Evolutionary conservation across 164 flowering plant species (phyloP).

Genomic region (Stephania cephalantha): DNA sequence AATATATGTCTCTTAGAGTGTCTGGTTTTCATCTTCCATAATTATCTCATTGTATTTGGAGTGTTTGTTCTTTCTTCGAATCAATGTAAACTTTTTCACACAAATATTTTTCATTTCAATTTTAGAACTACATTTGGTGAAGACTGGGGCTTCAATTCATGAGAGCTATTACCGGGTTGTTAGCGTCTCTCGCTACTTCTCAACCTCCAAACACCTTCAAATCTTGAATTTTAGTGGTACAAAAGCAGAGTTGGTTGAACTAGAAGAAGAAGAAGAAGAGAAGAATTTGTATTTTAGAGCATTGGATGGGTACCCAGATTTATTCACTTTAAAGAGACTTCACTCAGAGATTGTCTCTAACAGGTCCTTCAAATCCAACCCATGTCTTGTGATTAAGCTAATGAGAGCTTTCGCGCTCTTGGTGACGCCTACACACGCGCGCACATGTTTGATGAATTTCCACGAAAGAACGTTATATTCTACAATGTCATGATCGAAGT

Average conservation of each 20-base stretch:
- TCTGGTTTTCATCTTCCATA: too few relatives aligned
- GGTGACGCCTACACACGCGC: slow-evolving; percentile 26
- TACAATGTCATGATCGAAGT: slow-evolving; percentile 39
- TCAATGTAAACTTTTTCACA: too few relatives aligned
- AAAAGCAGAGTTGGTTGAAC: not conserved
- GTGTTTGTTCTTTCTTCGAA: too few relatives aligned
- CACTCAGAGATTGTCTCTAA: slow-evolving; percentile 26
- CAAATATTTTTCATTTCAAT: too few relatives aligned
- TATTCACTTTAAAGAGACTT: slow-evolving; percentile 24
- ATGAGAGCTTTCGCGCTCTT: slow-evolving; percentile 34
- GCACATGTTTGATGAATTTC: slow-evolving; percentile 29
- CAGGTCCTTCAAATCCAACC: slow-evolving; percentile 15
- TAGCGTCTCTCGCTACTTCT: slow-evolving; percentile 14
- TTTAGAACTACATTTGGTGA: too few relatives aligned
- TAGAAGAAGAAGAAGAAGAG: not conserved
- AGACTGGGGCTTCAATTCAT: not conserved
- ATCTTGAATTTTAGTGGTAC: not conserved
- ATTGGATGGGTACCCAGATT: slow-evolving; percentile 27
- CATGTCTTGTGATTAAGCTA: slow-evolving; percentile 29
- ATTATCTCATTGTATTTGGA: too few relatives aligned
- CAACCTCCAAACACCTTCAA: slow-evolving; percentile 9
- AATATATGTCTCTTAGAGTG: too few relatives aligned
- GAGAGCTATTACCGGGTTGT: not conserved
- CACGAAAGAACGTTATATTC: slow-evolving; percentile 26
- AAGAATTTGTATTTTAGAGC: slow-evolving; percentile 16